phyloP scores from a whole-genome alignment of 768 basidiomycete species.

The Rhizopogon vesiculosus region DNA sequence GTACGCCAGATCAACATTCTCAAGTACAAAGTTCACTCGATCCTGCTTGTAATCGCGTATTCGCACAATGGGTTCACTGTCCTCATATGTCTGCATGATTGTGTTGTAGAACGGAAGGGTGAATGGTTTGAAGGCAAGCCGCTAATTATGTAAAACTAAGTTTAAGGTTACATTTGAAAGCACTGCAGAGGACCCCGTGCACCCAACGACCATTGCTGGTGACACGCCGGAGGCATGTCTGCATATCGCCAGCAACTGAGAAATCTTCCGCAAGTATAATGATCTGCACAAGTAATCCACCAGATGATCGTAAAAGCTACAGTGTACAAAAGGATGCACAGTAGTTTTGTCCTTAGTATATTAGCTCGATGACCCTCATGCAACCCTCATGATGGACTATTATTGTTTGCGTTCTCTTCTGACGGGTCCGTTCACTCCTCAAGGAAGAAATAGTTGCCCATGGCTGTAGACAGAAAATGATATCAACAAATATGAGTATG shows the following conservation, averaged over 20 bases:
- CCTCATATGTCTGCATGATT: slow-evolving; percentile 31
- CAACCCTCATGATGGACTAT: not conserved
- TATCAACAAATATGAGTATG: slow-evolving; percentile 5
- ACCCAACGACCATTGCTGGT: slow-evolving; percentile 3
- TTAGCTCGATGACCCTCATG: not conserved
- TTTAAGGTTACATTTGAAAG: not conserved
- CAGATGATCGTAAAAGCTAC: not conserved
- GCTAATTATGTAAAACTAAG: too few species aligned
- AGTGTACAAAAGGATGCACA: not conserved
- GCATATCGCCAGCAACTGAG: not conserved
- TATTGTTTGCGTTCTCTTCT: not conserved
- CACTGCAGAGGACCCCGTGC: slow-evolving; percentile 17
- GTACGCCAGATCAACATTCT: slow-evolving; percentile 95
- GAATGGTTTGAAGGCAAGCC: not conserved
- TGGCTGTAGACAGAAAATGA: slow-evolving; percentile 35
- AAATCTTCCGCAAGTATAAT: not conserved
- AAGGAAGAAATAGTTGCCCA: slow-evolving; percentile 91
- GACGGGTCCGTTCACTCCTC: slow-evolving; percentile 54
- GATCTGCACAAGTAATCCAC: not conserved
- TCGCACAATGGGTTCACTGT: slow-evolving; percentile 63
- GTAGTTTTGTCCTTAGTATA: not conserved
- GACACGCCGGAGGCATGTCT: too few species aligned
- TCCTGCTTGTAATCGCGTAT: slow-evolving; percentile 85
- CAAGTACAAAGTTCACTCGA: slow-evolving; percentile 85
- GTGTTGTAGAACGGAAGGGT: not conserved